Evolutionary conservation across 768 basidiomycete species (phyloP).

Genomic region (Chlorophyllum brunneum): DNA sequence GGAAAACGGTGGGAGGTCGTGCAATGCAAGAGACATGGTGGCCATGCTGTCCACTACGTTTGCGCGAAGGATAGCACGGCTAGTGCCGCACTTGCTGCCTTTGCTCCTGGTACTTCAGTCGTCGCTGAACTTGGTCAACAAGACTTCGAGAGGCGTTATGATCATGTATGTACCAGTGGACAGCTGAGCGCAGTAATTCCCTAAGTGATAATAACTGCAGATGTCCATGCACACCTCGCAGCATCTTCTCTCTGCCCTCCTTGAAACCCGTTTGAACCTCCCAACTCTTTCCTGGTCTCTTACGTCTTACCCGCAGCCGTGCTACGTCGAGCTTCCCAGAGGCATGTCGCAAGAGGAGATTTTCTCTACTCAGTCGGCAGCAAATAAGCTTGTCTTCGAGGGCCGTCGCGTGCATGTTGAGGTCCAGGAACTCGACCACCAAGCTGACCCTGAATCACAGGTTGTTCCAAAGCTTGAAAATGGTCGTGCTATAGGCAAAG

Average conservation of each 20-base stretch:
- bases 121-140: constrained; percentile 50
- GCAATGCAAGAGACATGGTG: constrained; percentile 65
- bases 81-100: constrained; percentile 40
- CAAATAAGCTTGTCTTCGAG: constrained; percentile 67
- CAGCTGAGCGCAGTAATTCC: background rate
- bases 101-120: constrained; percentile 50
- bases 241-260: constrained; percentile 77
- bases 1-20: constrained; percentile 54
- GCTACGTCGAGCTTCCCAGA: constrained; percentile 75
- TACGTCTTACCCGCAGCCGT: constrained; percentile 60
- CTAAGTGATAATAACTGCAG: constrained; percentile 29
- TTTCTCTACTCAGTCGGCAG: constrained; percentile 51
- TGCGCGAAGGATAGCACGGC: constrained; percentile 35
- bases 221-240: constrained; percentile 86
- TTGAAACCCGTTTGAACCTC: constrained; percentile 59
- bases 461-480: constrained; percentile 34
- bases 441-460: constrained; percentile 19
- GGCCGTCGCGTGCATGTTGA: constrained; percentile 69
- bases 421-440: constrained; percentile 57
- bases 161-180: constrained; percentile 51
- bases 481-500: constrained; percentile 52
- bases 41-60: constrained; percentile 74
- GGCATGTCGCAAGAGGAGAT: constrained; percentile 65
- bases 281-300: constrained; percentile 84
- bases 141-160: constrained; percentile 64